These are phyloP conservation scores for Gastrolobium villosum DNA, from an alignment of 306 rosid genomes.

Conservation along the genomic window DNA sequence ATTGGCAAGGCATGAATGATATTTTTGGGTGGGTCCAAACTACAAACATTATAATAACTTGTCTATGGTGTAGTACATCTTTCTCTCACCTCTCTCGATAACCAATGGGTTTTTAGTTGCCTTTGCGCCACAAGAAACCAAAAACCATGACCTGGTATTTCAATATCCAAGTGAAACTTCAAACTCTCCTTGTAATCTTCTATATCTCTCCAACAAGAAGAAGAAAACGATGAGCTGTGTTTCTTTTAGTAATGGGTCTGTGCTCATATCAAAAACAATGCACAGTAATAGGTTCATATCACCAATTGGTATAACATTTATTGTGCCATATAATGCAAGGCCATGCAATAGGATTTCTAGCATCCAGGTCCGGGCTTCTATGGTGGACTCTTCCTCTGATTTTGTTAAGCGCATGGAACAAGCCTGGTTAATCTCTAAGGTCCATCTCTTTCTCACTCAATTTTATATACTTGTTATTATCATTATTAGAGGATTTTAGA, in stretches of 20 bases:
- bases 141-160: slow-evolving; percentile 26
- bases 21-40: not conserved
- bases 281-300: slow-evolving; percentile 46
- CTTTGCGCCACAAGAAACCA: slow-evolving; percentile 22
- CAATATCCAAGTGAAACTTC: slow-evolving; percentile 8
- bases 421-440: slow-evolving; percentile 88
- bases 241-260: slow-evolving; percentile 41
- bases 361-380: slow-evolving; percentile 70
- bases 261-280: slow-evolving; percentile 36
- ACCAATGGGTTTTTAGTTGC: slow-evolving; percentile 26
- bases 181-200: not conserved
- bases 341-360: slow-evolving; percentile 45
- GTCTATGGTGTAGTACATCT: not conserved
- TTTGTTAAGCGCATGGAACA: slow-evolving; percentile 77
- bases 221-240: slow-evolving; percentile 53
- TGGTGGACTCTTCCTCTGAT: slow-evolving; percentile 78
- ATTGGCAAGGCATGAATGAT: not conserved
- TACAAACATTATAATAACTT: not conserved
- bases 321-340: slow-evolving; percentile 43
- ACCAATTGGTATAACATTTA: not conserved
- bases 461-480: not conserved
- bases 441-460: slow-evolving; percentile 11
- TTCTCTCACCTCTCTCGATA: not conserved
- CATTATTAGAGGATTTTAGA: no score
- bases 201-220: not conserved